A percentile compares a stretch with the other conserved stretches of the same genome.
Evolutionary conservation across 306 rosid genomes (phyloP).

Genomic region (Cotoneaster glaucophyllus): DNA sequence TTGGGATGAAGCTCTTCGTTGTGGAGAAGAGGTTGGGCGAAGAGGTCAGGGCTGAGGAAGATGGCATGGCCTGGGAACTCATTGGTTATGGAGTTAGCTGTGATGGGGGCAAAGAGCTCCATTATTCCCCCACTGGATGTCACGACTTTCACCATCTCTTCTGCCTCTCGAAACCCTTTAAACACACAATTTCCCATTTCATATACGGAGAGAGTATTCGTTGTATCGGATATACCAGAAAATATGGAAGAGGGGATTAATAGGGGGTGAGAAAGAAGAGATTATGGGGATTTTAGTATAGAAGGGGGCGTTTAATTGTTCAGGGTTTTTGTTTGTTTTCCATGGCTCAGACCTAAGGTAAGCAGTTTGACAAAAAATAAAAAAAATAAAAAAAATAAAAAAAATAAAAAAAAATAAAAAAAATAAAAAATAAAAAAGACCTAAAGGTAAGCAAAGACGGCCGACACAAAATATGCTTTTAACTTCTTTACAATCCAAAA

Average conservation of each 20-base stretch:
- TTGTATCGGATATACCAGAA: background rate
- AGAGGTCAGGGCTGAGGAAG: constrained; percentile 33
- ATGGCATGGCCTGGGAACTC: constrained; percentile 70
- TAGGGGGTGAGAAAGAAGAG: background rate
- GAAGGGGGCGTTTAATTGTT: background rate
- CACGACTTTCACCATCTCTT: constrained; percentile 48
- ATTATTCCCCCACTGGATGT: constrained; percentile 67
- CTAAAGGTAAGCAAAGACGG: background rate
- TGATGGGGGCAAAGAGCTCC: constrained; percentile 57
- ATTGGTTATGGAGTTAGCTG: constrained; percentile 47
- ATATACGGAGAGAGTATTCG: background rate
- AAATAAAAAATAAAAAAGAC: too few relatives aligned
- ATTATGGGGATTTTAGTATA: background rate
- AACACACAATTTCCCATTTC: constrained; percentile 71
- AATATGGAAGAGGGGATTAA: background rate
- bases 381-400: too few relatives aligned
- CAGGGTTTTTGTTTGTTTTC: background rate
- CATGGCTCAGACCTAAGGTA: background rate
- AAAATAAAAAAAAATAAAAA: too few relatives aligned
- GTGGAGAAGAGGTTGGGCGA: constrained; percentile 48
- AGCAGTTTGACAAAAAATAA: background rate
- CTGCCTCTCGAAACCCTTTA: constrained; percentile 31
- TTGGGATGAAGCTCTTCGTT: constrained; percentile 50
- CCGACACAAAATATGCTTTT: constrained; percentile 63
- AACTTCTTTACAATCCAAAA: constrained; percentile 26